A percentile compares a stretch with the other conserved stretches of the same genome.
These are phyloP conservation scores for Epichloe glyceriae DNA, from an alignment of 2,329 filamentous ascomycete genomes.

Conservation along the genomic window DNA sequence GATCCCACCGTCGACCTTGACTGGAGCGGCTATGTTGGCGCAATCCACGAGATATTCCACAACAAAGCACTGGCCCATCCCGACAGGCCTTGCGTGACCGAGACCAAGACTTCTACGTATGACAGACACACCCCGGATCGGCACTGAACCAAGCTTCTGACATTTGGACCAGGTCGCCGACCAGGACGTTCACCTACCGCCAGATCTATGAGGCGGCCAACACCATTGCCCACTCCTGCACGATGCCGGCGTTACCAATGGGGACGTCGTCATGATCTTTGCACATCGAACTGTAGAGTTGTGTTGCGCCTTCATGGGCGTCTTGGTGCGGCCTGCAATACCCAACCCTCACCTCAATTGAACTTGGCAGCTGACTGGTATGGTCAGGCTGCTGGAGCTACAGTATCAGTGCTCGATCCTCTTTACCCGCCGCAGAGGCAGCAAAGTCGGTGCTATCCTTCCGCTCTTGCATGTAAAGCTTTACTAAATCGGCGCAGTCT, in stretches of 20 bases:
- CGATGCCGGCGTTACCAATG: conserved; percentile 56
- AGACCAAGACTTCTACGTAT: conserved; percentile 23
- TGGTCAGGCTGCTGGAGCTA: conserved; percentile 41
- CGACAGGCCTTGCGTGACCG: conserved; percentile 38
- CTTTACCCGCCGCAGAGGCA: conserved; percentile 18
- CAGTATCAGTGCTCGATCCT: conserved; percentile 61
- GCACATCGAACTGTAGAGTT: conserved; percentile 62
- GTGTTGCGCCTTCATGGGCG: conserved; percentile 64
- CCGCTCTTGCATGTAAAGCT: neutral
- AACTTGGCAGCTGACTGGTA: neutral
- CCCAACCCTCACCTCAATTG: neutral
- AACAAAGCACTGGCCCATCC: conserved; percentile 56
- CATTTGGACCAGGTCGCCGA: neutral
- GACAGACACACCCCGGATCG: conserved; percentile 14
- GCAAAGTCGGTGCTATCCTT: conserved; percentile 5
- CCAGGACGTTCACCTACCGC: conserved; percentile 67
- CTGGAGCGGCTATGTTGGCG: conserved; percentile 51
- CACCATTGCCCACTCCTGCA: conserved; percentile 67
- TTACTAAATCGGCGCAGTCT: conserved; percentile 28
- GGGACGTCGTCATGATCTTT: conserved; percentile 90
- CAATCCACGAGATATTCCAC: conserved; percentile 57
- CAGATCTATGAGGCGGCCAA: conserved; percentile 83
- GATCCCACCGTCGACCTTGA: conserved; percentile 55
- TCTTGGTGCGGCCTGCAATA: conserved; percentile 19
- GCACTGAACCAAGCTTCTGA: neutral